Evolutionary conservation across 208 protist species (phyloP), one percentile per base, ranked within the genome.

Genomic region (Crithidia mellificae): DNA sequence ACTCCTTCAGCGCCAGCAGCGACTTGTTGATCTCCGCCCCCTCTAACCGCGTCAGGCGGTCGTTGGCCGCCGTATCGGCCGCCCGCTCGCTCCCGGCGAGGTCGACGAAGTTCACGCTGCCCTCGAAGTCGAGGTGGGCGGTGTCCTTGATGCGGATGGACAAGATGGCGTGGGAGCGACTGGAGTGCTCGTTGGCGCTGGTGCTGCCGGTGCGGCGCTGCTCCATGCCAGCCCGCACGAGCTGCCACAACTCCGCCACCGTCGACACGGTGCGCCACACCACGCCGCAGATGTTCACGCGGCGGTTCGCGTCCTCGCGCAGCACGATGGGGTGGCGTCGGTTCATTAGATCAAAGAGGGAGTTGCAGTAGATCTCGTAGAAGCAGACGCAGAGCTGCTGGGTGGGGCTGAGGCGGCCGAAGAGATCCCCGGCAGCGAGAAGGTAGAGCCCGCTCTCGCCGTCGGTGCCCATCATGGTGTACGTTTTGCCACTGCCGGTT

Each of bases 11-110:
- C 4, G 98, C 98, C 20, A 99, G 89, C 38, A 99, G 84, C 29
- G 92, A 98, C 80, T 99, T 99, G 83, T 99, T 99, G 81, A 99
- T 99, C 62, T 99, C 96, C n/a, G 98, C 97, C 1, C 97, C 97
- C 72, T 98, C 97, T 83, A 98, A 97, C 52, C 97, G 91, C 15
- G 97, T 99, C 57, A 97, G 93, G 43, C 94, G 83, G 70, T 99
- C 95, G 63, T 83, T 95, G 72, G 98, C 82, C 49, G 83, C 90
- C 0, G 98, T 99, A 76, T 99, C 98, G 12, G 94, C 92, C 27
- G 91, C 97, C 39, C 98, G 85, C 81, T 99, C 99, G 69, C 91
- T 98, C 27, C 99, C 99, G 38, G 99, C 99, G 14, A 99, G 78
- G 77, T 99, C 99, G 76, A 99, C 99, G 77, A 99, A 99, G 24